Base-by-base conservation (phyloP, 2,329 filamentous ascomycete species). In the Penicillium sp. region DNA sequence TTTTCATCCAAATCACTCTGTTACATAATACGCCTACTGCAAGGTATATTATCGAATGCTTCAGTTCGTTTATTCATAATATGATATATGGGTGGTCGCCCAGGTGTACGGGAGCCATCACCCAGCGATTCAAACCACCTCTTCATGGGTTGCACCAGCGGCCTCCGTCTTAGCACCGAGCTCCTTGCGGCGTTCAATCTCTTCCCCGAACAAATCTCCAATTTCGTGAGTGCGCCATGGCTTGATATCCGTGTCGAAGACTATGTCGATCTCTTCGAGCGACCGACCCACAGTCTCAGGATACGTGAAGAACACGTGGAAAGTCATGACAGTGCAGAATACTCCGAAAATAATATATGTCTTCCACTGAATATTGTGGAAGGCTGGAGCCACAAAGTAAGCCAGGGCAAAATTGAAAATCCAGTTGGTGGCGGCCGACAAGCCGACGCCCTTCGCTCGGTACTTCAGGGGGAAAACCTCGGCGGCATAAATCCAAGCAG, bases 261-360 rank as follows among this genome's bases (percentile, higher is more conserved):
- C 84, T 14, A 85, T 80, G 61, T 89, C 88, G 71, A 91, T 87
- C 71, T 92, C 88, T 68, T 92, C 89, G 0, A 92, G 82, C 0
- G 87, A 86, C 68, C 84, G 87, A 16, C 86, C 85, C 40, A 84
- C 83, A 0, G 88, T 91, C 73, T 91, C 83, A 0, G 87, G 87
- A 55, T 84, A 86, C 31, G 78, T 74, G 62, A 91, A 78, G 70
- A 84, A 83, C 67, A 89, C 85, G 69, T 91, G 88, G 49, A 91
- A 69, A 38, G 85, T 85, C 65, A 88, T 88, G 6, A 80, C 80
- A 0, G 80, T 81, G 67, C 88, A 90, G 76, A 91, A 90, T 5
- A 86, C 80, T 1, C 82, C 89, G 67, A 93, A 93, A 61, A 93
- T 82, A 70, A 91, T 84, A 74, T 91, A 92, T 58, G 85, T 86